Evolutionary conservation across 2,329 filamentous ascomycete genomes (phyloP).

Genomic region (Stachybotrys elegans): DNA sequence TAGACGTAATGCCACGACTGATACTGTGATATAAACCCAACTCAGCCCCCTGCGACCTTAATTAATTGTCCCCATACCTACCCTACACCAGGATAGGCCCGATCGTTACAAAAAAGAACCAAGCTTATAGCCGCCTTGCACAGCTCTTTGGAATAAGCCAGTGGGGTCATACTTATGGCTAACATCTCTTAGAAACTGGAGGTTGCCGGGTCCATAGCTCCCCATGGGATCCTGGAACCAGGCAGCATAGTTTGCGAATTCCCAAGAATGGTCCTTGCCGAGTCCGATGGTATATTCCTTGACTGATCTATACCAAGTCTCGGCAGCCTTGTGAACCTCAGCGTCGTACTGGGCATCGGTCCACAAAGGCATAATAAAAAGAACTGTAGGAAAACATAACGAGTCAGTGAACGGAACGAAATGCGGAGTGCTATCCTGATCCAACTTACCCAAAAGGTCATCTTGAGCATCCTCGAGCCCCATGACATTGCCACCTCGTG

Average conservation of each 20-base stretch:
- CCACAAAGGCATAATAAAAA: slow-evolving; percentile 2
- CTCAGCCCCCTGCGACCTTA: too few species aligned
- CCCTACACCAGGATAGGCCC: too few species aligned
- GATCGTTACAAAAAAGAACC: too few species aligned
- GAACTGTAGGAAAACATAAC: background rate
- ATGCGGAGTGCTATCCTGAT: background rate
- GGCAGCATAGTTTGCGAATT: slow-evolving; percentile 40
- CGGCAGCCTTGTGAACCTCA: background rate
- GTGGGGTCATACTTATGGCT: slow-evolving; percentile 25
- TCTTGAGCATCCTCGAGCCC: slow-evolving; percentile 8
- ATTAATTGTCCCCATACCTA: too few species aligned
- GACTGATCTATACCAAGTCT: background rate
- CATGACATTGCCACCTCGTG: slow-evolving; percentile 9
- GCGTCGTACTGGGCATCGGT: background rate
- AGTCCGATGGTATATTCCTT: slow-evolving; percentile 20
- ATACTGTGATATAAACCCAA: too few species aligned
- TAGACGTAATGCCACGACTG: too few species aligned
- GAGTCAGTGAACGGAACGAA: background rate
- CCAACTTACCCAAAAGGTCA: slow-evolving; percentile 1
- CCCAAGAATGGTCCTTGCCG: slow-evolving; percentile 31
- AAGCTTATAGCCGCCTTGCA: slow-evolving; percentile 25
- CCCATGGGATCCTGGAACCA: slow-evolving; percentile 27
- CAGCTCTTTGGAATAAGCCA: slow-evolving; percentile 23
- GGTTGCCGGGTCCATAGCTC: slow-evolving; percentile 29
- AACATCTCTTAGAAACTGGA: slow-evolving; percentile 20